Conservation (phyloP, 331 rosid genomes). For the Acacia pycnantha region DNA sequence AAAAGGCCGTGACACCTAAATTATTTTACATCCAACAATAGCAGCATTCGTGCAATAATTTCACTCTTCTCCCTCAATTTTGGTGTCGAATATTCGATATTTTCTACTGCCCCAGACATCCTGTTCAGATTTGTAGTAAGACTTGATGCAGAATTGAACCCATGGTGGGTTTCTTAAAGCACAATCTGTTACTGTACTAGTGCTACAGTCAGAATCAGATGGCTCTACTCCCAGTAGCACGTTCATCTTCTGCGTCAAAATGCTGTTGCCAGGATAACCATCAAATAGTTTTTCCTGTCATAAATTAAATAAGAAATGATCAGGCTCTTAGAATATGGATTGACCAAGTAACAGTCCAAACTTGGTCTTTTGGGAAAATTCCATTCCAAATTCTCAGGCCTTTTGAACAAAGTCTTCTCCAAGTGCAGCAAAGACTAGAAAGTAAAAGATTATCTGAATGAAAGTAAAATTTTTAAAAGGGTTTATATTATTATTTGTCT, state of each 20-base stretch:
- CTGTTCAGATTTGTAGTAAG: constrained; percentile 30
- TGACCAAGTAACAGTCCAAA: constrained; percentile 1
- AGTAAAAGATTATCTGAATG: neutral
- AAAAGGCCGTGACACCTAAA: too few species aligned
- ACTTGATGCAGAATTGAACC: constrained; percentile 51
- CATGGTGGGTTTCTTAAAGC: constrained; percentile 67
- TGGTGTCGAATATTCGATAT: constrained; percentile 50
- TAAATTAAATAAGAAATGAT: neutral
- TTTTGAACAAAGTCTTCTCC: neutral
- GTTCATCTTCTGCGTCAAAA: constrained; percentile 44
- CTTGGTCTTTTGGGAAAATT: neutral
- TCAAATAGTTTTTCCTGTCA: constrained; percentile 56
- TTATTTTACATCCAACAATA: too few species aligned
- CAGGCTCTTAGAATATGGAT: neutral
- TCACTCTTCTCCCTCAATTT: constrained; percentile 15
- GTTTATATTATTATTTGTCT: too few species aligned
- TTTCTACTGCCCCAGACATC: constrained; percentile 36
- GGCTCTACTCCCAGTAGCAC: constrained; percentile 45
- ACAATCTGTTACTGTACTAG: neutral
- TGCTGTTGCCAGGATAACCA: constrained; percentile 38
- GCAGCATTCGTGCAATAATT: neutral
- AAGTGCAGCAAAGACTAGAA: neutral
- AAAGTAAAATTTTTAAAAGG: neutral
- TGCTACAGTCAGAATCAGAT: neutral
- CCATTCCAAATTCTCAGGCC: neutral